Conservation (phyloP, 2,329 filamentous ascomycete genomes). For the Monascus ruber region DNA sequence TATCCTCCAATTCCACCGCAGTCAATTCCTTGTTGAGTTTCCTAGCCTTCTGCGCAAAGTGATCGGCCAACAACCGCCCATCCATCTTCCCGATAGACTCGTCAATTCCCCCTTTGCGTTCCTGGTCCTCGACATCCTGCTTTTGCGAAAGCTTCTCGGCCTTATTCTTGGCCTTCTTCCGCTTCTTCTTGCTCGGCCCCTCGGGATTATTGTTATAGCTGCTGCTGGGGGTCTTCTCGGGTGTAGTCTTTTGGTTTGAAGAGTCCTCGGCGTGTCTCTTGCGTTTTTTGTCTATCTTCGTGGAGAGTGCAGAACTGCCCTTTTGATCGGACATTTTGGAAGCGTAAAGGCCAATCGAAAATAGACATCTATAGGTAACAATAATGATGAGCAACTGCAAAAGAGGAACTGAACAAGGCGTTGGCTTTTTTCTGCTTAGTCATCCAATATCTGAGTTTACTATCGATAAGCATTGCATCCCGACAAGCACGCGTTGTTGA, state of each 20-base stretch:
- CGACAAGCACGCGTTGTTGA: neutral
- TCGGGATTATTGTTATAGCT: conserved; percentile 10
- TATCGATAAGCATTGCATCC: conserved; percentile 21
- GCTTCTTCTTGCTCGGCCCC: conserved; percentile 20
- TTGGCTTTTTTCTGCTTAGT: conserved; percentile 13
- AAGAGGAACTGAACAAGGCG: too few relatives aligned
- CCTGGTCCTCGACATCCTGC: conserved; percentile 24
- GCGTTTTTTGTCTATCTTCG: conserved; percentile 29
- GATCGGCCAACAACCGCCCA: conserved; percentile 68
- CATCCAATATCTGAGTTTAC: conserved; percentile 5
- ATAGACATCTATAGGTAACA: too few relatives aligned
- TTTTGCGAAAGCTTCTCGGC: conserved; percentile 12
- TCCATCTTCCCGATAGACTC: conserved; percentile 73
- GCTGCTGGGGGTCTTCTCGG: conserved; percentile 8
- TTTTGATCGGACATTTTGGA: conserved; percentile 11
- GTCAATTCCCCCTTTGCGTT: conserved; percentile 66
- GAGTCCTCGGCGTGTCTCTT: conserved; percentile 26
- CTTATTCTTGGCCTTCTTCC: conserved; percentile 13
- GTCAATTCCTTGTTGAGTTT: conserved; percentile 73
- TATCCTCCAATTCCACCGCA: conserved; percentile 70
- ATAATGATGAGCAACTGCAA: too few relatives aligned
- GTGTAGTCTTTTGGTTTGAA: conserved; percentile 14
- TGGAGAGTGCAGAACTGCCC: conserved; percentile 16
- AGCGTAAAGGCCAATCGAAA: neutral
- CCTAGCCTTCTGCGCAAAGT: conserved; percentile 67